Evolutionary conservation across 2,329 filamentous ascomycete species (phyloP).

Genomic region (Hymenoscyphus fructigenus): DNA sequence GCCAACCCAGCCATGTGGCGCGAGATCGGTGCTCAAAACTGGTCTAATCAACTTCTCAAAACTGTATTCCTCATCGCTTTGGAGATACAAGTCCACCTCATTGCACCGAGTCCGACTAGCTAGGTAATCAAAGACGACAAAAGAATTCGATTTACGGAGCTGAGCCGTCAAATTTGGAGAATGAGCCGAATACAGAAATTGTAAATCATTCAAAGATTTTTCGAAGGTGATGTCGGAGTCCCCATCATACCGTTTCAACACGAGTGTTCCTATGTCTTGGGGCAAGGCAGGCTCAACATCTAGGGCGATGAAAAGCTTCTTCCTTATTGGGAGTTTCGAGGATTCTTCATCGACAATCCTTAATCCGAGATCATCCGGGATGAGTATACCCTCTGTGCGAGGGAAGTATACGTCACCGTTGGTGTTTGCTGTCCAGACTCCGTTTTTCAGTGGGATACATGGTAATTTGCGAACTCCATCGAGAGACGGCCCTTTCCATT

Average conservation of each 20-base stretch:
- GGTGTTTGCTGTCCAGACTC: slow-evolving; percentile 15
- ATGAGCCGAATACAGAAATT: slow-evolving; percentile 17
- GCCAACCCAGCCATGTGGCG: slow-evolving; percentile 7
- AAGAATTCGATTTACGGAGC: slow-evolving; percentile 13
- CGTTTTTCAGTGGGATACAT: slow-evolving; percentile 17
- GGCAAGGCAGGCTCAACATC: no score
- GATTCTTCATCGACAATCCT: slow-evolving; percentile 15
- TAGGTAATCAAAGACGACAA: slow-evolving; percentile 14
- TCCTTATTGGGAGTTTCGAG: slow-evolving; percentile 11
- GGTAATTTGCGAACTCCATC: slow-evolving; percentile 5
- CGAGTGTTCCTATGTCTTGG: slow-evolving; percentile 2
- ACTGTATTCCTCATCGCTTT: slow-evolving; percentile 17
- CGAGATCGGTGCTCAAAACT: slow-evolving; percentile 9
- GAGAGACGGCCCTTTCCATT: not conserved
- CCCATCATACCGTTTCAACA: slow-evolving; percentile 1
- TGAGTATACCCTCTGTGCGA: slow-evolving; percentile 13
- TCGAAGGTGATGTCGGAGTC: slow-evolving; percentile 6
- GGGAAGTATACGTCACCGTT: slow-evolving; percentile 19
- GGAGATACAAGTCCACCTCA: slow-evolving; percentile 16
- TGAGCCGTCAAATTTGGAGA: slow-evolving; percentile 7
- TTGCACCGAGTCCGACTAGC: slow-evolving; percentile 8
- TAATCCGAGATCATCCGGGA: slow-evolving; percentile 23
- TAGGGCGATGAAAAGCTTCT: no score
- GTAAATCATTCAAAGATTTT: slow-evolving; percentile 14
- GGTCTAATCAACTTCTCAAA: slow-evolving; percentile 14